Evolutionary conservation across 352 stramenopile genomes (phyloP), one percentile per base, ranked within the genome.

Genomic region (Globisporangium camurandrum): DNA sequence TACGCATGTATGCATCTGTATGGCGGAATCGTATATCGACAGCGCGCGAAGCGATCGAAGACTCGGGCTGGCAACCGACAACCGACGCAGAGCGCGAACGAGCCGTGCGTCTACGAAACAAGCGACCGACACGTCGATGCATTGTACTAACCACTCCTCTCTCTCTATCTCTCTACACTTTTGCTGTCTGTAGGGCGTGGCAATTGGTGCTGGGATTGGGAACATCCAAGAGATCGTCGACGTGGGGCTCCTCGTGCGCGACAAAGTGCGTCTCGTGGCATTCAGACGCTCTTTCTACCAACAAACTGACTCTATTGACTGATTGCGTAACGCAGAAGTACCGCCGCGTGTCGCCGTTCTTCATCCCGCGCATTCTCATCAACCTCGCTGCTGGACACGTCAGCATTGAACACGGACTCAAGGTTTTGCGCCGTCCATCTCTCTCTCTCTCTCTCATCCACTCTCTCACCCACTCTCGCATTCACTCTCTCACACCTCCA

Each of bases 371-470:
- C 7, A 88, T 97, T 49, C 74, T 98, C 27, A 89, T 95, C 44
- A 98, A 98, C 55, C 67, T 97, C 39, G 92, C 93, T 0, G 88
- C 90, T 3, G 91, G 89, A 14, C 80, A 97, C 57, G 82, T 97
- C 40, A 90, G 80, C 61, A 97, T 97, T 45, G 71, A 88, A 44
- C 82, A 96, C 54, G 83, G 83, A 4, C 66, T 98, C 2, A 91
- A 96, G 74, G 80, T 87, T 14, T 17, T 34, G 36, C 11, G 22
- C n/a, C 4, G 30, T 34, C 6, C 30, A 34, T 34, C 11, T 2
- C 3, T 22, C n/a, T 45, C 5, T 9, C 36, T 34, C 10, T 19
- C 27, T 36, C 31, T n/a, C n/a, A n/a, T n/a, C n/a, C n/a, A n/a
- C n/a, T n/a, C n/a, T n/a, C n/a, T n/a, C n/a, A n/a, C n/a, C n/a